Percentiles rank a stretch among this genome's conserved stretches.
Evolutionary conservation across 2,329 filamentous ascomycete species (phyloP).

Genomic region (Myriosclerotinia duriaeana): DNA sequence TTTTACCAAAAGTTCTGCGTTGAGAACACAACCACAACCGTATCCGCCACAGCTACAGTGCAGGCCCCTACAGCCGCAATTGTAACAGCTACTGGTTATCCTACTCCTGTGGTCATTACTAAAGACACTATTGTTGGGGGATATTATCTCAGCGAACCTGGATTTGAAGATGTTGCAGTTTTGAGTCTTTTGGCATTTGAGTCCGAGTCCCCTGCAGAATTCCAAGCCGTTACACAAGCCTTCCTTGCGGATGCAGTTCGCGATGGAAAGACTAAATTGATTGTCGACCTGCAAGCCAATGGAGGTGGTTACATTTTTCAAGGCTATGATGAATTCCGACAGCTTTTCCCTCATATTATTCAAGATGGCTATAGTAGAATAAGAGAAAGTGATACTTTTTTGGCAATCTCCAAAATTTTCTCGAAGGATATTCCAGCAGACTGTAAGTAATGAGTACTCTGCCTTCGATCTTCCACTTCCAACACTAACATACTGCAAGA

Average conservation of each 20-base stretch:
- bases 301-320: slow-evolving; percentile 53
- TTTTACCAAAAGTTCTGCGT: slow-evolving; percentile 38
- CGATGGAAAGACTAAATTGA: slow-evolving; percentile 56
- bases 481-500: slow-evolving; percentile 23
- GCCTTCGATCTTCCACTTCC: too few relatives aligned
- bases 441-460: slow-evolving; percentile 16
- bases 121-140: slow-evolving; percentile 36
- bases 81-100: slow-evolving; percentile 34
- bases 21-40: neutral
- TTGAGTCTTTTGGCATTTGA: slow-evolving; percentile 37
- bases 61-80: slow-evolving; percentile 23
- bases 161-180: slow-evolving; percentile 39
- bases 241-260: slow-evolving; percentile 50
- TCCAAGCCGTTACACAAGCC: slow-evolving; percentile 36
- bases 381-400: slow-evolving; percentile 33
- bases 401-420: slow-evolving; percentile 32
- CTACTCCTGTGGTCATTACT: slow-evolving; percentile 32
- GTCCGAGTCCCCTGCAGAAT: slow-evolving; percentile 33
- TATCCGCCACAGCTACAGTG: neutral
- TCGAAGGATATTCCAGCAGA: slow-evolving; percentile 30
- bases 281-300: slow-evolving; percentile 64
- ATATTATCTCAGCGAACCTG: slow-evolving; percentile 37
- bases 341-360: slow-evolving; percentile 41
- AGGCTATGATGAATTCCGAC: slow-evolving; percentile 51
- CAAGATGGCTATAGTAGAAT: slow-evolving; percentile 36